Percentiles rank a stretch among this genome's conserved stretches.
Conservation (phyloP, 352 stramenopile genomes). For the Phytophthora foliorum region DNA sequence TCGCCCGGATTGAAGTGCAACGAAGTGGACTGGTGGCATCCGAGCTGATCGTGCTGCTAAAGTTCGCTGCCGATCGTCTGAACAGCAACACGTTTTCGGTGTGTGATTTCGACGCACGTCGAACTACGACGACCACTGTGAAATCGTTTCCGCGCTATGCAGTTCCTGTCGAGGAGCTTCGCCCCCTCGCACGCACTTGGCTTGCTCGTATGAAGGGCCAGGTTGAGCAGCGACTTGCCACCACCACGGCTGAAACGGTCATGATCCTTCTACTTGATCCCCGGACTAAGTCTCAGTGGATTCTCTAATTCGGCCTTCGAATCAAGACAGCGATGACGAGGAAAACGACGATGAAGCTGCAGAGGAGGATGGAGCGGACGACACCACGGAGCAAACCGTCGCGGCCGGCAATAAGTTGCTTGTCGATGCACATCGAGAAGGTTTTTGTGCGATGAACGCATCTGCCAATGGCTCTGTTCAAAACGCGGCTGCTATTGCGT, state of each 20-base stretch:
- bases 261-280: constrained; percentile 12
- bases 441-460: not conserved
- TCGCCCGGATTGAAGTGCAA: constrained; percentile 18
- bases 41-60: constrained; percentile 18
- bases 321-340: not conserved
- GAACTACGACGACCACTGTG: constrained; percentile 2
- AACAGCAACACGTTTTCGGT: not conserved
- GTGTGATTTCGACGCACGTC: not conserved
- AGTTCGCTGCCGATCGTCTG: constrained; percentile 3
- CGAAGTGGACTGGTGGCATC: not conserved
- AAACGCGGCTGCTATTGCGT: not conserved
- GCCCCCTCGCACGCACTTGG: not conserved
- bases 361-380: not conserved
- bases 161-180: not conserved
- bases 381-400: not conserved
- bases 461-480: not conserved
- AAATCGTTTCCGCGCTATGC: not conserved
- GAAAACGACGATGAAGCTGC: not conserved
- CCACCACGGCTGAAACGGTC: not conserved
- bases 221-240: not conserved
- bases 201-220: constrained; percentile 5
- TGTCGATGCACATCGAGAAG: constrained; percentile 3
- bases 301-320: not conserved
- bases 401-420: not conserved
- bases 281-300: constrained; percentile 4